Evolutionary conservation across 306 rosid species (phyloP), one percentile per base, ranked within the genome.

Genomic region (Oemleria cerasiformis): DNA sequence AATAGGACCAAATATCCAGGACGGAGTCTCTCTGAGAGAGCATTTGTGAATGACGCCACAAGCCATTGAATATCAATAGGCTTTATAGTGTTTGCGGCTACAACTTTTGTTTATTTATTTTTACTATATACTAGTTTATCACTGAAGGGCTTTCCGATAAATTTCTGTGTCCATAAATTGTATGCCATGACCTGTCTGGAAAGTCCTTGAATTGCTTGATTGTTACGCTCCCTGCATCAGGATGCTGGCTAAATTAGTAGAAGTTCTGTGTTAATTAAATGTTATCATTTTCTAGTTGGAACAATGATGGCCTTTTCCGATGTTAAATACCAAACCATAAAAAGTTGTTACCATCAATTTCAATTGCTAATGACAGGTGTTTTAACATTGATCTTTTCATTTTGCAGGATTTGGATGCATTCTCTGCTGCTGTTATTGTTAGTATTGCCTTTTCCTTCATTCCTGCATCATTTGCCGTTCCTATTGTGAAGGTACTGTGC

Each of bases 401-500:
- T 77, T 72, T 87, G 82, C 75, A 94, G 98, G 98, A 94, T 79
- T 85, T 94, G 86, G 98, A 94, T 71, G 98, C 98, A 55, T 93
- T 93, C 83, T 89, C 98, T 66, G 97, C 92, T 73, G 97, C 98
- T 43, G 51, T 93, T 82, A 86, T 93, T 78, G 83, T 91, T 69
- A 93, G 78, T 59, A 91, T 93, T 75, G 97, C 98, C 44, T 93
- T 93, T 80, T 93, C 92, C 60, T 93, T 93, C 70, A 86, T 93
- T 78, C 98, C 98, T 62, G 97, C 98, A 17, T 93, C 98, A 50
- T 91, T 88, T 85, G 97, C 98, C 39, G 96, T 93, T 78, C 79
- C 97, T 63, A 77, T 93, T 81, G 98, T 93, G 49, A 93, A 93
- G 98, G 98, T 93, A 89, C 42, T 75, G 63, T 73, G 39, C 42